phyloP scores from a whole-genome alignment of 768 basidiomycete species.

The Boletus rufocinnamomeus region DNA sequence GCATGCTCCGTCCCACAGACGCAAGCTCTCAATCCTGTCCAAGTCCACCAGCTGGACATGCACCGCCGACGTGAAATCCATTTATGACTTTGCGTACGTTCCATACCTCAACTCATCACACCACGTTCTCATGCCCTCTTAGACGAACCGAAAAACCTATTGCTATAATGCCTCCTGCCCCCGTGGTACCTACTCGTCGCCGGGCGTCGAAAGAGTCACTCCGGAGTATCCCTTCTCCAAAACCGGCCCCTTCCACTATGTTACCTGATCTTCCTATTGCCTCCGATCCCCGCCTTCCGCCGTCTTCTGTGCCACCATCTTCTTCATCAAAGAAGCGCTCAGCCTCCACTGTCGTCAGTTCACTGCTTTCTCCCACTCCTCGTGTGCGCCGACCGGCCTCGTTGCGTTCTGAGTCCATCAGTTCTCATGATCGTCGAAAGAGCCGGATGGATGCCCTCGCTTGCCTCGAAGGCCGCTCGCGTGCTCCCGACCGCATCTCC shows the following conservation, averaged over 20 bases:
- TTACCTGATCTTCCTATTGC: slow-evolving; percentile 47
- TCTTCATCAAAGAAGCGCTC: slow-evolving; percentile 11
- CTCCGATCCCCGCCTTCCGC: neutral
- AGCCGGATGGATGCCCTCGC: slow-evolving; percentile 66
- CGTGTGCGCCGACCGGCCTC: slow-evolving; percentile 20
- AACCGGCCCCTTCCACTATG: slow-evolving; percentile 56
- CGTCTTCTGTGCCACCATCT: neutral
- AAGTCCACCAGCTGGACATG: slow-evolving; percentile 36
- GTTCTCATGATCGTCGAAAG: slow-evolving; percentile 45
- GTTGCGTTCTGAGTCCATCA: slow-evolving; percentile 40
- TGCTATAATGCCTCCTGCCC: slow-evolving; percentile 16
- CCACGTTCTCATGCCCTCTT: neutral
- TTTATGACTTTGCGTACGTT: slow-evolving; percentile 18
- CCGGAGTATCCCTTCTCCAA: slow-evolving; percentile 57
- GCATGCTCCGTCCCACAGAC: slow-evolving; percentile 40
- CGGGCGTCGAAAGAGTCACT: slow-evolving; percentile 44
- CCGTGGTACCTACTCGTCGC: slow-evolving; percentile 20
- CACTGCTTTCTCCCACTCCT: slow-evolving; percentile 16
- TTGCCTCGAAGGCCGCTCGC: slow-evolving; percentile 57
- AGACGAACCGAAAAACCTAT: slow-evolving; percentile 32
- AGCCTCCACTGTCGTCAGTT: slow-evolving; percentile 24
- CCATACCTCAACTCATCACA: neutral
- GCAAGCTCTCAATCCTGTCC: slow-evolving; percentile 35
- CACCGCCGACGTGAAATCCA: slow-evolving; percentile 12
- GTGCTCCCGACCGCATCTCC: slow-evolving; percentile 24